Percentiles rank a stretch among this genome's conserved stretches.
These are phyloP conservation scores for Globisporangium orthogonon DNA, from an alignment of 352 stramenopile species.

Conservation along the genomic window DNA sequence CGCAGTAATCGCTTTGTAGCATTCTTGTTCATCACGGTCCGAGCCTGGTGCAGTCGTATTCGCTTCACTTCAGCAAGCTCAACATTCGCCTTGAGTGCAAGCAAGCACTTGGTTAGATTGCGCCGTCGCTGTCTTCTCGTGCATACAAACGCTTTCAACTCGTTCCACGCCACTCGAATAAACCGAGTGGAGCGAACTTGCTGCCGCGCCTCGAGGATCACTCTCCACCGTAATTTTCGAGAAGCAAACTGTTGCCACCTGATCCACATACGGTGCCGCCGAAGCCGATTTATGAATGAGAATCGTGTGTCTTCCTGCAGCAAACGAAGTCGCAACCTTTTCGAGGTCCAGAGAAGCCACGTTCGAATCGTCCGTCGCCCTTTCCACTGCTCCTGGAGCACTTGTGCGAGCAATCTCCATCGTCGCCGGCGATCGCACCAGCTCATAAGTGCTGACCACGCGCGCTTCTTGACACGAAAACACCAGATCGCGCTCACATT, in stretches of 20 bases:
- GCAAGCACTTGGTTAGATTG: not conserved
- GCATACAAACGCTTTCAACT: conserved; percentile 6
- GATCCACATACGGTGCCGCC: conserved; percentile 20
- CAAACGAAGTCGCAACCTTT: not conserved
- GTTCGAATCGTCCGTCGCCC: not conserved
- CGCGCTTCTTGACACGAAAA: conserved; percentile 18
- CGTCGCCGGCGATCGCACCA: conserved; percentile 8
- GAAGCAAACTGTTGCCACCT: conserved; percentile 19
- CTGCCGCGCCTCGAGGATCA: not conserved
- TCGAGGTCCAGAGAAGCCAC: conserved; percentile 6
- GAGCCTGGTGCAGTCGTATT: not conserved
- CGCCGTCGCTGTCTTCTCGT: not conserved
- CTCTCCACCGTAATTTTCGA: not conserved
- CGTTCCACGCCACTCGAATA: conserved; percentile 2
- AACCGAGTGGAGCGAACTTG: not conserved
- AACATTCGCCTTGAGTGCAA: not conserved
- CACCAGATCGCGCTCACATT: conserved; percentile 9
- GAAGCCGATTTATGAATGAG: conserved; percentile 19
- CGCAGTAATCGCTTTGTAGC: not conserved
- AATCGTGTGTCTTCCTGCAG: not conserved
- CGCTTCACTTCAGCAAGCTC: not conserved
- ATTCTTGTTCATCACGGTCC: not conserved
- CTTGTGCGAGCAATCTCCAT: conserved; percentile 2
- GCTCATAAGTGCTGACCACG: conserved; percentile 13
- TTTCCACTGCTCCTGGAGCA: conserved; percentile 8